A percentile compares a stretch with the other conserved stretches of the same genome.
Conservation (phyloP, 169 alveolate genomes). For the Plasmodium reichenowi region DNA sequence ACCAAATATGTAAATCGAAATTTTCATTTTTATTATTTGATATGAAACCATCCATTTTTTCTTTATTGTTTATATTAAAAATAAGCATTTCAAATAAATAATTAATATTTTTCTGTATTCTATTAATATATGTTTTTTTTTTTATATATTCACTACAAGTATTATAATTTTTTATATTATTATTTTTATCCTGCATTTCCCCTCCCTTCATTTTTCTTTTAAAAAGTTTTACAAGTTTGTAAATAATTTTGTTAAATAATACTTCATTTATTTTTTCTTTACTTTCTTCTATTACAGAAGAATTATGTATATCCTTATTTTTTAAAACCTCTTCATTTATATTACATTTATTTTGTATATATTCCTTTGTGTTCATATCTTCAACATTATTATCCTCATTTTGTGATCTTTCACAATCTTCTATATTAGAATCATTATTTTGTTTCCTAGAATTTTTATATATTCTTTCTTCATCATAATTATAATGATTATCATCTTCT, state of each 20-base stretch:
- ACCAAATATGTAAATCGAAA: neutral
- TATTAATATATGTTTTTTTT: neutral
- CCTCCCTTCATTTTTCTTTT: neutral
- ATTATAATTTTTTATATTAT: no score
- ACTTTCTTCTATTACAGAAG: slow-evolving; percentile 14
- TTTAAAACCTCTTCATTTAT: neutral
- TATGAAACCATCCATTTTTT: neutral
- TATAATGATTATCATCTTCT: no score
- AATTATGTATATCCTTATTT: neutral
- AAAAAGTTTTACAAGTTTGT: slow-evolving; percentile 41
- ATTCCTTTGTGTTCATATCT: no score
- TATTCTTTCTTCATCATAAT: neutral
- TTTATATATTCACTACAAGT: no score
- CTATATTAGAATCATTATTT: neutral
- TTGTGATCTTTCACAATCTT: neutral
- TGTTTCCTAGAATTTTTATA: no score
- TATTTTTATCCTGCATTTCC: neutral
- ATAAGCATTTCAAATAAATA: slow-evolving; percentile 39
- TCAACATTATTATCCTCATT: no score
- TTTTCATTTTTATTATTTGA: neutral
- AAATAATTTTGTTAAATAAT: slow-evolving; percentile 31
- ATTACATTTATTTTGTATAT: neutral
- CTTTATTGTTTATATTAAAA: no score
- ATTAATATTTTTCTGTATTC: slow-evolving; percentile 11
- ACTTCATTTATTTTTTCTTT: slow-evolving; percentile 30